Evolutionary conservation across 441 rosid species (phyloP).

Genomic region (Geranium incanum): DNA sequence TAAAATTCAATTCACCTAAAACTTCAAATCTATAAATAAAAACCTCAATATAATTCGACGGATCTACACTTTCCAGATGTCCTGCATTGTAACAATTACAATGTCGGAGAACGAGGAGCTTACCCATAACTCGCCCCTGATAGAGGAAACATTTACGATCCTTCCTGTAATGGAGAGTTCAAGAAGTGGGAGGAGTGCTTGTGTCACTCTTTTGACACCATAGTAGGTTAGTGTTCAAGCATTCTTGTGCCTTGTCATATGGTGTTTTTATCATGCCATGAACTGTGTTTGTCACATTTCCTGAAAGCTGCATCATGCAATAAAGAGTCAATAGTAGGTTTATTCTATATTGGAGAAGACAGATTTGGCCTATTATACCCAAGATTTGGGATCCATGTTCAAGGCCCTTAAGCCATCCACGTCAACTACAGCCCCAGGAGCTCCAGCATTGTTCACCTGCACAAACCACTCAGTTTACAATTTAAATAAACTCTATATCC

Average conservation of each 20-base stretch:
- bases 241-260: constrained; percentile 35
- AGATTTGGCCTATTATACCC: constrained; percentile 26
- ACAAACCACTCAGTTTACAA: not conserved
- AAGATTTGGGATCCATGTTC: constrained; percentile 33
- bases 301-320: constrained; percentile 34
- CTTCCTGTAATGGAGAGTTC: constrained; percentile 40
- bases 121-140: constrained; percentile 42
- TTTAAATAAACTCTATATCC: not conserved
- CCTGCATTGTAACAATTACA: not conserved
- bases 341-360: not conserved
- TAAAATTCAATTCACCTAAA: no score
- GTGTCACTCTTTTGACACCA: constrained; percentile 34
- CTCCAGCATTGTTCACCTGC: constrained; percentile 51
- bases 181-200: constrained; percentile 42
- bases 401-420: constrained; percentile 31
- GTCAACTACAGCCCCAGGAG: constrained; percentile 29
- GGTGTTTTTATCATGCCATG: constrained; percentile 30
- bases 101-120: constrained; percentile 6
- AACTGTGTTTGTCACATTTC: constrained; percentile 26
- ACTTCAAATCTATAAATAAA: no score
- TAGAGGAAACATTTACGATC: constrained; percentile 44
- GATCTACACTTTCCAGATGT: not conserved
- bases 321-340: not conserved
- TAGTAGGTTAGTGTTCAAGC: constrained; percentile 46
- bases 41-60: no score